Evolutionary conservation across 257 asterid species (phyloP), one percentile per base, ranked within the genome.

Genomic region (Solanum tarapatanum): DNA sequence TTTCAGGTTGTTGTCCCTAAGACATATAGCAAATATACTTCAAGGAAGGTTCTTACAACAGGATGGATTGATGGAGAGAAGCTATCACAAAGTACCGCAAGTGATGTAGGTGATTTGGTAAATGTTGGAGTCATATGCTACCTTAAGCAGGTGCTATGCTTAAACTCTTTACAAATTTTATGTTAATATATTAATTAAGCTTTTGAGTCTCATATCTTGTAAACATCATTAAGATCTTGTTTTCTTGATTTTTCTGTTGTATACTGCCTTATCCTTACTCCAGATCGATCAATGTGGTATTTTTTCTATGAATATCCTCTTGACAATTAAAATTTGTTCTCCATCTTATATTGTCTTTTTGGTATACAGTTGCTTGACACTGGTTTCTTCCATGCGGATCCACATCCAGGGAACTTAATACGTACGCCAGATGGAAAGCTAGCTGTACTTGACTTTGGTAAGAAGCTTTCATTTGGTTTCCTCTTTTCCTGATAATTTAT

Each of bases 331-430:
- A 70, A 84, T 37, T 80, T 64, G 75, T 36, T 41, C 88, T 60
- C 74, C 84, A 87, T 89, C 86, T 86, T 68, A 87, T 91, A 90
- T 70, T 84, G 88, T 85, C 69, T 36, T 90, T 87, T 87, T 85
- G 87, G 39, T 91, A 88, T 87, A 36, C 97, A 97, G 99, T 94
- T 97, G 90, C 99, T 97, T 90, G 99, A 96, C 89, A 97, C 99
- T 21, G 99, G 99, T 86, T 95, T 97, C 90, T 97, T 97, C 93
- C 99, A 97, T 93, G 99, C 99, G 87, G 99, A 97, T 94, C 99
- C 99, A 86, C 99, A 97, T 90, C 99, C 99, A 1, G 99, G 99
- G 88, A 97, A 97, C 89, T 91, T 97, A 77, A 93, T 97, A 84
- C 98, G 99, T 48, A 97, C 99, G 51, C 98, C 98, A 89, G 99